Conservation (phyloP, 345 rosid genomes). For the Salix suchowensis region DNA sequence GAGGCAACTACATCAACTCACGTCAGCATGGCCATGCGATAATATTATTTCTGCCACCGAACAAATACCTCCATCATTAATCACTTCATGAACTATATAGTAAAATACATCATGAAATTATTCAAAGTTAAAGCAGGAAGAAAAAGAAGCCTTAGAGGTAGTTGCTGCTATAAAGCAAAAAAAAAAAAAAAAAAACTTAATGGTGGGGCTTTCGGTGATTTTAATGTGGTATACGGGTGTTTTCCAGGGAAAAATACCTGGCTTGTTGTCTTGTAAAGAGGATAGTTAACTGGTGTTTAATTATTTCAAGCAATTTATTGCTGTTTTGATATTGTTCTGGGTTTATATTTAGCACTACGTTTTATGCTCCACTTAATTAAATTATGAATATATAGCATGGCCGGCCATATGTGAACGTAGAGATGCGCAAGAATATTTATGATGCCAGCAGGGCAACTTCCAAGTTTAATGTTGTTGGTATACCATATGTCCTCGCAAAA, state of each 20-base stretch:
- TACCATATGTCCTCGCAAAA: no score
- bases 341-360: neutral
- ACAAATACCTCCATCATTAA: slow-evolving; percentile 38
- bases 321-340: slow-evolving; percentile 5
- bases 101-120: slow-evolving; percentile 5
- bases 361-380: neutral
- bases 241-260: neutral
- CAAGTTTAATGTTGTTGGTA: no score
- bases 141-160: neutral
- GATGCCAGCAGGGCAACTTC: no score
- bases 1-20: slow-evolving; percentile 44
- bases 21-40: slow-evolving; percentile 54
- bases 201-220: slow-evolving; percentile 18
- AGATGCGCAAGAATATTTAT: no score
- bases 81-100: slow-evolving; percentile 24
- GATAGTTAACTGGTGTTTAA: neutral
- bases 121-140: slow-evolving; percentile 7
- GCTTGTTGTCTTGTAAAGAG: slow-evolving; percentile 21
- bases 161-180: slow-evolving; percentile 3
- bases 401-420: no score
- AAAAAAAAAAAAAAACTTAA: neutral
- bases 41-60: slow-evolving; percentile 31
- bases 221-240: neutral
- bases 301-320: slow-evolving; percentile 14
- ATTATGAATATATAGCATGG: no score